phyloP scores from a whole-genome alignment of 1,284 basidiomycete genomes.

The Trametes pubescens region DNA sequence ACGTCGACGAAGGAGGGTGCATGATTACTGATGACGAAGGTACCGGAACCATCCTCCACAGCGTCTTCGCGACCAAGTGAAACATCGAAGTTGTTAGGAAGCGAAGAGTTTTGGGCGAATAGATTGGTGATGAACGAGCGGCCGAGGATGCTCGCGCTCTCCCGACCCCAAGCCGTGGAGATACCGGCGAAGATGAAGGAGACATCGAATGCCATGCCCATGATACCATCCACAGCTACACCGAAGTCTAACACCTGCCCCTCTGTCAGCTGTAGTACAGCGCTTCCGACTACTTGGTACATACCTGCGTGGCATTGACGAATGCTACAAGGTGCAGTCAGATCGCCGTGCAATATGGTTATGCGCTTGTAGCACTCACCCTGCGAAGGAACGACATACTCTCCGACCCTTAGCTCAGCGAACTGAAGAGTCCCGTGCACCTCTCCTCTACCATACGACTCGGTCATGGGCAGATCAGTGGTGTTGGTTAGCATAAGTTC shows the following conservation, averaged over 20 bases:
- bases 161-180: neutral
- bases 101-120: neutral
- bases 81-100: constrained; percentile 34
- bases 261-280: no score
- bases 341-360: neutral
- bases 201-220: neutral
- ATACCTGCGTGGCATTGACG: neutral
- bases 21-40: constrained; percentile 43
- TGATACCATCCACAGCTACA: neutral
- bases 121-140: neutral
- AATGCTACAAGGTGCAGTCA: neutral
- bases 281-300: neutral
- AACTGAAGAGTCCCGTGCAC: neutral
- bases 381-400: neutral
- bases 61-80: constrained; percentile 38
- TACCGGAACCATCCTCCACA: constrained; percentile 22
- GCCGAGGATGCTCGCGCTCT: neutral
- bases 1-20: constrained; percentile 31
- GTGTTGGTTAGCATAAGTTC: neutral
- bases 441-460: neutral
- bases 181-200: neutral
- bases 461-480: neutral
- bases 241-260: neutral
- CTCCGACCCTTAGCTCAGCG: neutral
- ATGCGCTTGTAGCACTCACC: neutral